A percentile compares a stretch with the other conserved stretches of the same genome.
Conservation (phyloP, 2,329 filamentous ascomycete species). For the Aspergillus carbonarius region DNA sequence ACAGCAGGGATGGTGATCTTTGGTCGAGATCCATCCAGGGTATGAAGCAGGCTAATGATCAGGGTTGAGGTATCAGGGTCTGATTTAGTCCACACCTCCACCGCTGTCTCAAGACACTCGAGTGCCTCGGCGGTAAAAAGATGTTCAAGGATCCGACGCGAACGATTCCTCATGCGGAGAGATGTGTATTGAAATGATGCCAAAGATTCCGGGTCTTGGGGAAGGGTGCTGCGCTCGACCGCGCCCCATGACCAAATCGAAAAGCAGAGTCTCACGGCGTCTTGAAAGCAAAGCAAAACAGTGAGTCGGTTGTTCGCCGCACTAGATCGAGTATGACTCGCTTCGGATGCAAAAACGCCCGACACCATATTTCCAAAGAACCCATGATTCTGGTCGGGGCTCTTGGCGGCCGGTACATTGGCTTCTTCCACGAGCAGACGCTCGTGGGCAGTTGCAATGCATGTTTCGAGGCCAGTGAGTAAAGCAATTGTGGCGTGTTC, state of each 20-base stretch:
- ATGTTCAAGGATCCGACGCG: constrained; percentile 84
- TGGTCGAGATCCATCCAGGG: constrained; percentile 84
- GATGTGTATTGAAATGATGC: constrained; percentile 92
- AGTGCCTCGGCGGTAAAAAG: constrained; percentile 88
- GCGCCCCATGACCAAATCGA: constrained; percentile 92
- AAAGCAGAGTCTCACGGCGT: constrained; percentile 89
- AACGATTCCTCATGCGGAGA: constrained; percentile 83
- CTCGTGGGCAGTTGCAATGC: constrained; percentile 83
- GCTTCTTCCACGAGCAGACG: constrained; percentile 75
- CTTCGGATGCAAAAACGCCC: constrained; percentile 79
- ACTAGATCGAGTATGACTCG: constrained; percentile 71
- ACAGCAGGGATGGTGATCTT: constrained; percentile 90
- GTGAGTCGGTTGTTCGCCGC: constrained; percentile 94
- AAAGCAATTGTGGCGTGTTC: constrained; percentile 68
- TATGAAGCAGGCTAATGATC: constrained; percentile 83
- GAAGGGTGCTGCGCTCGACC: constrained; percentile 42
- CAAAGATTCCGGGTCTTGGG: constrained; percentile 65
- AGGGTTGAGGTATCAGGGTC: constrained; percentile 56
- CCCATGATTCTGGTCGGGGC: constrained; percentile 77
- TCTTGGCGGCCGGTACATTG: constrained; percentile 66
- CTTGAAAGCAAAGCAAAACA: constrained; percentile 93
- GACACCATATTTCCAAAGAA: constrained; percentile 96
- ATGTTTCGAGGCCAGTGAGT: constrained; percentile 88
- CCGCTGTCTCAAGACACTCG: constrained; percentile 88
- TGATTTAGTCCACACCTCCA: constrained; percentile 73